Evolutionary conservation across 257 asterid species (phyloP).

Genomic region (Penstemon barbatus): DNA sequence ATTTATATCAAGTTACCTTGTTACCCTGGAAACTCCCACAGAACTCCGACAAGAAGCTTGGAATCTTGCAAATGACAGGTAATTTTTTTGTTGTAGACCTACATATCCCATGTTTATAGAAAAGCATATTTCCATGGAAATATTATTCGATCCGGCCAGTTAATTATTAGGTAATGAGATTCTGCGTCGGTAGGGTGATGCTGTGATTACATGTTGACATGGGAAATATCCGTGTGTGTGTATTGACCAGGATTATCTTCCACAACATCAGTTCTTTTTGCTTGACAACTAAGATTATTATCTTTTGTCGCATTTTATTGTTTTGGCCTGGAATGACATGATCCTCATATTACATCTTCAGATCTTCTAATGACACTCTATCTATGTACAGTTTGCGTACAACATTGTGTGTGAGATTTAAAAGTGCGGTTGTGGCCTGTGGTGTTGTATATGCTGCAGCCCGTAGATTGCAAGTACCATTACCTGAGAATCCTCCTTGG

Average conservation of each 20-base stretch:
- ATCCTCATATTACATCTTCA: not conserved
- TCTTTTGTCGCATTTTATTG: not conserved
- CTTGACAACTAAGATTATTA: not conserved
- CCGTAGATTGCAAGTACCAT: slow-evolving; percentile 81
- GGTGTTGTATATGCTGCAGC: slow-evolving; percentile 99
- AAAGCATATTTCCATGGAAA: slow-evolving; percentile 3
- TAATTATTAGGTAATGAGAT: slow-evolving; percentile 18
- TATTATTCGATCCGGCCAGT: not conserved
- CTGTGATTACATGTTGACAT: slow-evolving; percentile 12
- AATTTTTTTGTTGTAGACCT: not conserved
- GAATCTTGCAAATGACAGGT: slow-evolving; percentile 99
- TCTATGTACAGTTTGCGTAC: slow-evolving; percentile 78
- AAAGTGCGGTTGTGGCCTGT: slow-evolving; percentile 98
- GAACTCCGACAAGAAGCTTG: slow-evolving; percentile 91
- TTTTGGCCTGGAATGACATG: not conserved
- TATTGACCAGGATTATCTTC: slow-evolving; percentile 11
- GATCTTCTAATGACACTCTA: not conserved
- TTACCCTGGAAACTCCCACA: slow-evolving; percentile 63
- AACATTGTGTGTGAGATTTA: slow-evolving; percentile 91
- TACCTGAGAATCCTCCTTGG: slow-evolving; percentile 99
- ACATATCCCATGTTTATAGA: not conserved
- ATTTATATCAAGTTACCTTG: slow-evolving; percentile 90
- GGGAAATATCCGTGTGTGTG: slow-evolving; percentile 1
- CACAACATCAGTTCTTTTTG: slow-evolving; percentile 18
- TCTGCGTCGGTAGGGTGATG: slow-evolving; percentile 13